phyloP scores from a whole-genome alignment of 768 basidiomycete species.

The Leccinum longicurvipes region DNA sequence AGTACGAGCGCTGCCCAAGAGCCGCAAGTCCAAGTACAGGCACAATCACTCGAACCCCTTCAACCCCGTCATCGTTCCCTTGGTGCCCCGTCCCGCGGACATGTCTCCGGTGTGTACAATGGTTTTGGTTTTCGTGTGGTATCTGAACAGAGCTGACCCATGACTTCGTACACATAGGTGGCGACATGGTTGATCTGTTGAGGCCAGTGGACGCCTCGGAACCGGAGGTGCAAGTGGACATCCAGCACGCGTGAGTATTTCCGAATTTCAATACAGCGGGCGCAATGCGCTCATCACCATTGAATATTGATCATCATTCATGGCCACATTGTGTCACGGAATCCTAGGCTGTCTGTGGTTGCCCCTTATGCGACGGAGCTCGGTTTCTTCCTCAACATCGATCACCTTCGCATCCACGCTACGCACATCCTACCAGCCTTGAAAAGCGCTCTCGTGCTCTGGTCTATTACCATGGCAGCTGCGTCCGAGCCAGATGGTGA shows the following conservation, averaged over 20 bases:
- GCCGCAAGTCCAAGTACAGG: neutral
- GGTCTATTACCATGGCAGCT: constrained; percentile 48
- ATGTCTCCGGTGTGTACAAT: constrained; percentile 1
- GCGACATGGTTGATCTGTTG: neutral
- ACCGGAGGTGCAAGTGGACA: neutral
- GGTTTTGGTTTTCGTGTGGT: neutral
- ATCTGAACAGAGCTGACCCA: neutral
- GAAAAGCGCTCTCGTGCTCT: constrained; percentile 47
- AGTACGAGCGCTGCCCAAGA: neutral
- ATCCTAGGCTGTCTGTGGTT: constrained; percentile 39
- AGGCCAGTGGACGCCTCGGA: neutral
- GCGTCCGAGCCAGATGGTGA: constrained; percentile 29
- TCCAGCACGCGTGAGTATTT: constrained; percentile 11
- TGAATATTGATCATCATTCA: neutral
- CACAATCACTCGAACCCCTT: neutral
- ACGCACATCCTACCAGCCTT: constrained; percentile 47
- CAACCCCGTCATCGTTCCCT: neutral
- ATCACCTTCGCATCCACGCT: constrained; percentile 43
- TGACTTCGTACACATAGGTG: neutral
- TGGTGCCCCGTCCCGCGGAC: neutral
- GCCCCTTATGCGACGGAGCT: constrained; percentile 54
- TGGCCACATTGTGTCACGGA: neutral
- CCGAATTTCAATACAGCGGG: neutral
- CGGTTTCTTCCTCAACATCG: constrained; percentile 61
- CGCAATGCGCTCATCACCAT: neutral